Conservation (phyloP, 768 basidiomycete species). For the Crucibulum laeve region DNA sequence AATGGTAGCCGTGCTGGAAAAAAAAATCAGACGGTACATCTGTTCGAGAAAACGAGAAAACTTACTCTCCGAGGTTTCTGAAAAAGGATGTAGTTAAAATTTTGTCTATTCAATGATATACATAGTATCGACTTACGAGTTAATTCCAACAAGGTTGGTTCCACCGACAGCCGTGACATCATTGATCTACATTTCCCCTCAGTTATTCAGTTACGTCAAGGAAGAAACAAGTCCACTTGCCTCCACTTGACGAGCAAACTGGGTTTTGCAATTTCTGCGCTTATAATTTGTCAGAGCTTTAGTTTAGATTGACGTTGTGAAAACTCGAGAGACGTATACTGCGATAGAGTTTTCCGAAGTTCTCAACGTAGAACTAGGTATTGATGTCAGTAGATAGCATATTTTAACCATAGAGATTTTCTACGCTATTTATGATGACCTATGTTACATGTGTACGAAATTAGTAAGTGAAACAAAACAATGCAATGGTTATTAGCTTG, state of each 20-base stretch:
- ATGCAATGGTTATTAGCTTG: background rate
- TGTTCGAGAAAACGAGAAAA: background rate
- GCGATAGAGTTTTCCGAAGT: conserved; percentile 35
- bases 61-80: background rate
- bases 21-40: background rate
- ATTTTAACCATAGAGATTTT: conserved; percentile 1
- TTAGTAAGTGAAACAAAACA: background rate
- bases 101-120: background rate
- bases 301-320: too few relatives aligned
- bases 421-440: conserved; percentile 31
- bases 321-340: conserved; percentile 14
- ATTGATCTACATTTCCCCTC: background rate
- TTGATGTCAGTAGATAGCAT: background rate
- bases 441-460: conserved; percentile 1
- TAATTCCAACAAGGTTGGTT: background rate
- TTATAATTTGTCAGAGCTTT: background rate
- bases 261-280: background rate
- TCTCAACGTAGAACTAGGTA: conserved; percentile 32
- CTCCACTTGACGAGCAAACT: background rate
- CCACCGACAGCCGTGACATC: background rate
- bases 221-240: background rate
- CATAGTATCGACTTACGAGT: background rate
- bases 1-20: background rate
- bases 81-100: background rate
- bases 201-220: background rate